Base-by-base conservation (phyloP, 345 rosid species). In the Salix viminalis region DNA sequence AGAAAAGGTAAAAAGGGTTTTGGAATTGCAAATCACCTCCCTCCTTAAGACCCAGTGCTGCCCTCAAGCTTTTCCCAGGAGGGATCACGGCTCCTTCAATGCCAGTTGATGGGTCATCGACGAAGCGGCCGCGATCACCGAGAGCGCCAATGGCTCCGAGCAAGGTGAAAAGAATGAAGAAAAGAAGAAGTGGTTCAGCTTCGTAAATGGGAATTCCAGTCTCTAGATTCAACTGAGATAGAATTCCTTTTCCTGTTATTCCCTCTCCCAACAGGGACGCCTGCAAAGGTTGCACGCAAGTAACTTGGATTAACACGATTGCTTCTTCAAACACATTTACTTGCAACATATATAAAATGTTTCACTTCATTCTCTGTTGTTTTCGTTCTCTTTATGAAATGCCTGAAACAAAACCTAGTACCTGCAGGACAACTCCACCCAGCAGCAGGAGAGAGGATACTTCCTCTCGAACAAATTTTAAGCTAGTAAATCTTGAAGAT, bases 81-180 rank as follows among this genome's bases (percentile, higher is more conserved):
- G 96, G 91, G 75, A 95, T 85, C 41, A 93, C 97, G 12, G 99
- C 99, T 48, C 85, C 82, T 54, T 85, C 94, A 2, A 95, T 52
- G 28, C 99, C 99, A 2, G 97, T 73, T 1, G 94, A 76, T 8
- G 90, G 84, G 50, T 95, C 97, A 60, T 95, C 99, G 11, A 95
- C 94, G 69, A 95, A 95, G 68, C 79, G 54, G 12, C 99, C 99
- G 64, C 97, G 88, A 87, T 95, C 99, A 32, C 97, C 99, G 16
- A 93, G 81, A 62, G 96, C 99, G 78, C 99, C 99, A 48, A 95
- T 95, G 79, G 99, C 97, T 75, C 99, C 99, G 16, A 95, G 91
- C 69, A 95, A 71, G 41, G 99, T 95, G 86, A 95, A 93, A 41
- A 95, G 86, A 66, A 95, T 93, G 87, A 95, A 95, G 94, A 95